Evolutionary conservation across 805 yeast species (phyloP).

Genomic region (Lipomyces orientalis): DNA sequence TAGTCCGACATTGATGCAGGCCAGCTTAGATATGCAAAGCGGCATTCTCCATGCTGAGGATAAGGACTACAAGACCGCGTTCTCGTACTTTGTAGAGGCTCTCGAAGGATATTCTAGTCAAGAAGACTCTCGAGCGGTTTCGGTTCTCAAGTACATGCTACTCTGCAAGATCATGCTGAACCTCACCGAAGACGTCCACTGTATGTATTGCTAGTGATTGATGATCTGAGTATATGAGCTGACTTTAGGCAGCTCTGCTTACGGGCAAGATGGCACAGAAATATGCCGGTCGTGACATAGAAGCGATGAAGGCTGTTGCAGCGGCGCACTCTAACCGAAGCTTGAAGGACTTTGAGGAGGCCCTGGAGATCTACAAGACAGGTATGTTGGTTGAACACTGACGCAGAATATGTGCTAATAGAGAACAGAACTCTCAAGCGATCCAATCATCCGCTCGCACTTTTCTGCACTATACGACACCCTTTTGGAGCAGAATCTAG

Average conservation of each 20-base stretch:
- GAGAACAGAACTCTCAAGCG: slow-evolving; percentile 72
- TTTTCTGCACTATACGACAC: slow-evolving; percentile 92
- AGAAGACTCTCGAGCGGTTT: slow-evolving; percentile 62
- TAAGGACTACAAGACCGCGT: slow-evolving; percentile 94
- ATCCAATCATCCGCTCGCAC: slow-evolving; percentile 87
- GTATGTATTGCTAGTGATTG: slow-evolving; percentile 37
- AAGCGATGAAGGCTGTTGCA: slow-evolving; percentile 94
- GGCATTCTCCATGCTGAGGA: slow-evolving; percentile 97
- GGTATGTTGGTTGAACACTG: slow-evolving; percentile 31
- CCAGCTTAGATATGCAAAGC: slow-evolving; percentile 92
- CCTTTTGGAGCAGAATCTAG: slow-evolving; percentile 86
- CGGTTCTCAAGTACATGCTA: slow-evolving; percentile 88
- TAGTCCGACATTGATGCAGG: slow-evolving; percentile 83
- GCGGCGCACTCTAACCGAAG: slow-evolving; percentile 89
- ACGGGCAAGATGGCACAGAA: slow-evolving; percentile 74
- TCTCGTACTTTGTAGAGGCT: slow-evolving; percentile 91
- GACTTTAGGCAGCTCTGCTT: slow-evolving; percentile 52
- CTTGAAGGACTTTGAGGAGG: slow-evolving; percentile 86
- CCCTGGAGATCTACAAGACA: slow-evolving; percentile 63
- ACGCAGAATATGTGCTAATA: slow-evolving; percentile 35
- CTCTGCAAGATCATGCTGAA: slow-evolving; percentile 92
- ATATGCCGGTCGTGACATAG: slow-evolving; percentile 82
- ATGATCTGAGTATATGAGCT: not conserved
- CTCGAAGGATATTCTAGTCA: slow-evolving; percentile 86
- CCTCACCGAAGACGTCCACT: slow-evolving; percentile 81